Base-by-base conservation (phyloP, 805 yeast species). In the Candida multigemmis region DNA sequence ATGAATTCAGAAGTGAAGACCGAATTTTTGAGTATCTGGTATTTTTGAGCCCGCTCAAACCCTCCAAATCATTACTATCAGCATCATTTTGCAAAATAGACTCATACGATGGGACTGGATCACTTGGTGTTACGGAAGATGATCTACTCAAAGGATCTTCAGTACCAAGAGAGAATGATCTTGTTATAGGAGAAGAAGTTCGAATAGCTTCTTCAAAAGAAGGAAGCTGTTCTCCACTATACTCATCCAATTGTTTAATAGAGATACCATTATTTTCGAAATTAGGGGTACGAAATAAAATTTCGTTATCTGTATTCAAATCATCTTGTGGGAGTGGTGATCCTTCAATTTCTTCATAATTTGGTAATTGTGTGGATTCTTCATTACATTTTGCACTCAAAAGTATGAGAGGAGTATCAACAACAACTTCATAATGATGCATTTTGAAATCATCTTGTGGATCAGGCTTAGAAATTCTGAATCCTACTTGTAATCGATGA, bases 401-500 rank as follows among this genome's bases (percentile, higher is more conserved):
- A 32, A 62, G 44, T 18, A 68, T 63, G 19, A 81, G 60, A 0
- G 91, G 91, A 0, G 89, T 79, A 44, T 81, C 91, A 21, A 81
- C 79, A 23, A 81, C 71, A 12, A 81, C 87, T 40, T 81, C 93
- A 42, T 76, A 81, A 46, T 81, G 87, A 40, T 78, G 85, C 55
- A 73, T 51, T 35, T 68, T 70, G 31, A 26, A 44, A 30, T 54
- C 44, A 28, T 40, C 65, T 24, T 51, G 45, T 0, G 70, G 64
- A 32, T 76, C 80, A 1, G 74, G 74, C 38, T 68, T 74, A 8
- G 82, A 71, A 15, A 81, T 71, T 31, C 91, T 57, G 31, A 81
- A 66, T 39, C 80, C 73, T 4, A 81, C 65, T 45, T 81, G 91
- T 26, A 81, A 48, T 26, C 86, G 58, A 47, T 81, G 93, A 30